Base-by-base conservation (phyloP, 257 asterid genomes). In the Linaria vulgaris region DNA sequence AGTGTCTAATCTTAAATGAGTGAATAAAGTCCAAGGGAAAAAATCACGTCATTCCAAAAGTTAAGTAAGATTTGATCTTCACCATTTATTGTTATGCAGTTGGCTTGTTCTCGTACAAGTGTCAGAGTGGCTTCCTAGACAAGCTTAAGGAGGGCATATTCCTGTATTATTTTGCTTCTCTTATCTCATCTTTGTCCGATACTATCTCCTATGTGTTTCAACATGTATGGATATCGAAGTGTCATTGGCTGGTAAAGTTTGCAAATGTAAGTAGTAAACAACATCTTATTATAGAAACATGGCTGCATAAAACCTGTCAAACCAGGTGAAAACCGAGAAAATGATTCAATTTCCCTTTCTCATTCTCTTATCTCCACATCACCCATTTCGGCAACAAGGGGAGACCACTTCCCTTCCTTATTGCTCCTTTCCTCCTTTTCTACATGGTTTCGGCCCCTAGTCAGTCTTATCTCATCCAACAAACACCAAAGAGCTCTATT, bases 21-120 rank as follows among this genome's bases (percentile, higher is more conserved):
- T 50, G 38, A 56, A 24, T 39, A 43, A 63, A 50, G 44, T 58
- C 56, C 41, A 56, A 62, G 48, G 15, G 17, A 59, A 56, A 38
- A 41, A 51, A 37, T 49, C 43, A 24, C 11, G 16, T 14, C 5
- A 49, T 57, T 63, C 51, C 63, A 39, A 10, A 39, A 23, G 49
- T 12, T 11, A 45, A 48, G 65, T 53, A 45, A 61, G 13, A 1
- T 16, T 49, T 9, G 13, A 39, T 61, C 45, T 61, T 25, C 49
- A 22, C 34, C 13, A 59, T 12, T 4, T 11, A 38, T 4, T 37
- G 22, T 25, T 62, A 24, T 16, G 14, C 21, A 12, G n/a, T 30
- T 27, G 15, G 55, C 48, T 10, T 62, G 17, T 47, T 17, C 48
- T 17, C 27, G 16, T 17, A 14, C 48, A 16, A 41, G 30, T 5